Conservation (phyloP, 2,329 filamentous ascomycete genomes). For the Sporothrix luriei region DNA sequence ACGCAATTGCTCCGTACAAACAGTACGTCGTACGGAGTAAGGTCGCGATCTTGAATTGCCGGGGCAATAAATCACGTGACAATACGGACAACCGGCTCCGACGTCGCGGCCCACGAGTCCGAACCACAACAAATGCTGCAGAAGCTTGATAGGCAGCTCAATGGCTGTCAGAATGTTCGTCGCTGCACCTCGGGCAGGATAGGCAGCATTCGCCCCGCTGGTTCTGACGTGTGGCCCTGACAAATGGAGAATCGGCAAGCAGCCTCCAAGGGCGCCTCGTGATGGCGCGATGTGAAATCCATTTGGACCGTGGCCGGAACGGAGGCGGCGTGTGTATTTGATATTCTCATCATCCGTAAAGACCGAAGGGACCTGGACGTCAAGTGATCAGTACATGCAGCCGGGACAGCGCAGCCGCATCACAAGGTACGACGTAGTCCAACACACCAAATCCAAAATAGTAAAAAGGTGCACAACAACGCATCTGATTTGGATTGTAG, state of each 20-base stretch:
- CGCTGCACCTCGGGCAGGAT: slow-evolving; percentile 8
- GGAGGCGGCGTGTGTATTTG: not conserved
- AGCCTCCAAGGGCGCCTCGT: not conserved
- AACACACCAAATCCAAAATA: slow-evolving; percentile 1
- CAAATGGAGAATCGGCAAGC: not conserved
- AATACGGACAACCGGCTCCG: not conserved
- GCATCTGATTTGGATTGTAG: slow-evolving; percentile 12
- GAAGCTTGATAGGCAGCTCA: not conserved
- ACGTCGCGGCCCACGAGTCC: not conserved
- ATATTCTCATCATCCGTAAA: slow-evolving; percentile 22
- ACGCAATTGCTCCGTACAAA: too few species aligned
- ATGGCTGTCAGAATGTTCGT: not conserved
- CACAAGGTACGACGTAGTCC: not conserved
- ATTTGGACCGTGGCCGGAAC: not conserved
- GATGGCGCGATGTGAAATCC: not conserved
- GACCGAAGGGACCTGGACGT: not conserved
- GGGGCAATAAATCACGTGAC: slow-evolving; percentile 31
- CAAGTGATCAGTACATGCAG: not conserved
- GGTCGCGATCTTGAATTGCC: slow-evolving; percentile 13
- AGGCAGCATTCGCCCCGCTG: not conserved
- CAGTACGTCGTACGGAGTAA: too few species aligned
- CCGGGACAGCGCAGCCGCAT: not conserved
- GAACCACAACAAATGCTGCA: not conserved
- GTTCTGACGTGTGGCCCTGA: not conserved
- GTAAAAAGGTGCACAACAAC: not conserved